Base-by-base conservation (phyloP, 192 early-diverging fungal species). In the Backusella westeae region DNA sequence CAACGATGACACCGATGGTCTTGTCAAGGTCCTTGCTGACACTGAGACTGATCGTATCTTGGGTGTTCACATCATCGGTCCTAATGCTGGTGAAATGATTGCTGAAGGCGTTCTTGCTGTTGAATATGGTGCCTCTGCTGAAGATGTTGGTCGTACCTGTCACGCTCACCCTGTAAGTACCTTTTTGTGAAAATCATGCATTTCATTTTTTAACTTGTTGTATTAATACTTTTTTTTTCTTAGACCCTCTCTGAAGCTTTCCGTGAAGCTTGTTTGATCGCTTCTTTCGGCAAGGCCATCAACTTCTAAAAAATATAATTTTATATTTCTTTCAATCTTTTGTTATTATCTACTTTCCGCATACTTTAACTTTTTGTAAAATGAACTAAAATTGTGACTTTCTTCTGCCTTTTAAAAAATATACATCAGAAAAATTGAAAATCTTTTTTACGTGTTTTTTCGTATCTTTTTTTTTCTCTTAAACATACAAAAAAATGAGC, bases 51-150 rank as follows among this genome's bases (percentile, higher is more conserved):
- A 98, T 86, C 91, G 93, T 49, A 96, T 99, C 53, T 88, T 99
- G 23, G 97, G 98, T 78, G 94, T 96, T 63, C 98, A 99, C 89
- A 98, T 99, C 82, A 97, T 99, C 71, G 97, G 97, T 56, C 94
- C 96, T 70, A 96, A 96, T 85, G 98, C 98, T 74, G 98, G 98
- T 82, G 98, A 99, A 85, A 96, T 99, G 96, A 97, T 99, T 83
- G 95, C 95, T 74, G 98, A 99, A 88, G 96, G 95, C 72, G 95
- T 93, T 66, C 86, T 99, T 56, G 98, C 96, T 71, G 93, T 99
- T 88, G 97, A 99, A 85, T 99, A 99, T 83, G 96, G 96, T 76
- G 97, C 96, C n/a, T 96, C 94, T 59, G 91, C 92, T 71, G 97
- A 99, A 87, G 97, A 99, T 84, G 92, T 99, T 86, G 97, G 95